Percentiles rank a stretch among this genome's conserved stretches.
phyloP scores from a whole-genome alignment of 371 early-diverging fungal genomes.

The Nematocida major region DNA sequence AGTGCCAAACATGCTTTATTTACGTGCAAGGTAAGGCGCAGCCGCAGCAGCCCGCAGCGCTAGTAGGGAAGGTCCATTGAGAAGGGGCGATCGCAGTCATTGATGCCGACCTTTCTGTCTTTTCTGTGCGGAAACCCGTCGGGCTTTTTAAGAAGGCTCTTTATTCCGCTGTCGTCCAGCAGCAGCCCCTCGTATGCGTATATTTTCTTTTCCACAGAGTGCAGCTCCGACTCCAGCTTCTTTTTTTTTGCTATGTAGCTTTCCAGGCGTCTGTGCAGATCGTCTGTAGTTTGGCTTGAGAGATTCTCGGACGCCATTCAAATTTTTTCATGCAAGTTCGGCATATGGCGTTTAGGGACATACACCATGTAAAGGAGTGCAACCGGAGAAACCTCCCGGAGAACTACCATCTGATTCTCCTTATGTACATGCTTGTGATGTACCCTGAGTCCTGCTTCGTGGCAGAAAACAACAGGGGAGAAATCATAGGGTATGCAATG shows the following conservation, averaged over 20 bases:
- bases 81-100: slow-evolving; percentile 35
- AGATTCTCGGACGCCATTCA: slow-evolving; percentile 21
- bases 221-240: slow-evolving; percentile 31
- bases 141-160: neutral
- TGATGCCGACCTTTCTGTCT: slow-evolving; percentile 46
- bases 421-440: slow-evolving; percentile 8
- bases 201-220: slow-evolving; percentile 47
- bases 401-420: slow-evolving; percentile 20
- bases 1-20: no score
- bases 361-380: slow-evolving; percentile 31
- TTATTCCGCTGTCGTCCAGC: slow-evolving; percentile 1
- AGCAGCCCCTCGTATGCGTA: slow-evolving; percentile 39
- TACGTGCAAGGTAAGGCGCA: no score
- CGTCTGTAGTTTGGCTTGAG: slow-evolving; percentile 37
- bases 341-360: neutral
- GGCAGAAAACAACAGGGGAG: slow-evolving; percentile 17
- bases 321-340: slow-evolving; percentile 24
- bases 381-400: slow-evolving; percentile 32
- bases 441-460: neutral
- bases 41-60: neutral
- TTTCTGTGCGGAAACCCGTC: neutral
- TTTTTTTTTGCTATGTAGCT: slow-evolving; percentile 32
- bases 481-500: slow-evolving; percentile 21
- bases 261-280: slow-evolving; percentile 28
- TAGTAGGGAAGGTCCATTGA: slow-evolving; percentile 38